phyloP scores from a whole-genome alignment of 495 filamentous ascomycete genomes.

The Rhypophila decipiens region DNA sequence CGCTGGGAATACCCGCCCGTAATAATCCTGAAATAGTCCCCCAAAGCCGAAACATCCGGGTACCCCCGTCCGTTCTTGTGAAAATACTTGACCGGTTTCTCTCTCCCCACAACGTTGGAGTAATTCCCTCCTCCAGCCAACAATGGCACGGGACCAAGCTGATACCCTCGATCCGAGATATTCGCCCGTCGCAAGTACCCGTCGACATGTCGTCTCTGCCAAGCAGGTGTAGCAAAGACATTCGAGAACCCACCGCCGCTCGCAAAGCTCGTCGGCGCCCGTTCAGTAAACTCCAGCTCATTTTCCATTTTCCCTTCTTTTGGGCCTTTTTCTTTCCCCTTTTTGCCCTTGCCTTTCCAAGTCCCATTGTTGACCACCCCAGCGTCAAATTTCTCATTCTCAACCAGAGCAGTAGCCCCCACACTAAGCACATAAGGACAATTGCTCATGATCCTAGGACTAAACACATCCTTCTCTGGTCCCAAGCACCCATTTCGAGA shows the following conservation, averaged over 20 bases:
- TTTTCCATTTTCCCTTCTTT: constrained; percentile 25
- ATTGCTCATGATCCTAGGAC: constrained; percentile 20
- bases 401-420: constrained; percentile 26
- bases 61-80: constrained; percentile 53
- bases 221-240: constrained; percentile 53
- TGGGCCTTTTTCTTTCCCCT: constrained; percentile 13
- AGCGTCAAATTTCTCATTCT: too few relatives aligned
- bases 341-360: constrained; percentile 5
- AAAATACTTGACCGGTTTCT: too few relatives aligned
- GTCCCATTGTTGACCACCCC: not conserved
- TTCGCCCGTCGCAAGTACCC: constrained; percentile 48
- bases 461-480: constrained; percentile 13
- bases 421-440: constrained; percentile 34
- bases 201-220: constrained; percentile 49
- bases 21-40: constrained; percentile 49
- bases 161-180: constrained; percentile 28
- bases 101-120: constrained; percentile 11
- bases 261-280: constrained; percentile 39
- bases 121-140: constrained; percentile 19
- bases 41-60: constrained; percentile 61
- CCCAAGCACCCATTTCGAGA: constrained; percentile 14
- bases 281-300: constrained; percentile 34
- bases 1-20: constrained; percentile 32
- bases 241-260: constrained; percentile 67
- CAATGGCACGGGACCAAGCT: too few relatives aligned